phyloP scores from a whole-genome alignment of 2,329 filamentous ascomycete genomes.

The Trichophyton mentagrophytes region DNA sequence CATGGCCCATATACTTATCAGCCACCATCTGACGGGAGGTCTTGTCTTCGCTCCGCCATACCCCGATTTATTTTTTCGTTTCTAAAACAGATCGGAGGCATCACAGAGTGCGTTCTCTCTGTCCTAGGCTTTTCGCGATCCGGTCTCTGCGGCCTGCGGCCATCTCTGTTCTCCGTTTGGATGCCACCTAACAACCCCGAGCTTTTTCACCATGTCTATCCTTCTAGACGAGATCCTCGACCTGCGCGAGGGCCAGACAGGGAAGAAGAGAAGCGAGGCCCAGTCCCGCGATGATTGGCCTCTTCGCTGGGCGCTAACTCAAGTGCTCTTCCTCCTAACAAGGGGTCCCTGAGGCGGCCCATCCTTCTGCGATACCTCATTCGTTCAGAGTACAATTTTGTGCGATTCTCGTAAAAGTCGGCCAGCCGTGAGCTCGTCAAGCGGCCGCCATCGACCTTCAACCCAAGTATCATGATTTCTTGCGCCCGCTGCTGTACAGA shows the following conservation, averaged over 20 bases:
- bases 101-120: no score
- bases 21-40: conserved; percentile 1
- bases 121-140: no score
- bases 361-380: neutral
- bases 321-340: neutral
- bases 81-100: neutral
- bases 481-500: no score
- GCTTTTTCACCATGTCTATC: neutral
- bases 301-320: neutral
- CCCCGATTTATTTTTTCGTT: neutral
- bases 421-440: no score
- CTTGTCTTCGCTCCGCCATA: neutral
- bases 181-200: no score
- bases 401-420: neutral
- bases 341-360: neutral
- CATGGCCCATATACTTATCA: neutral
- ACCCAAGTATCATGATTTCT: no score
- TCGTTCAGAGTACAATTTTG: neutral
- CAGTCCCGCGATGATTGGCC: neutral
- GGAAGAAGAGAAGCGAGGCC: neutral
- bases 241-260: neutral
- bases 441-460: no score
- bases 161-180: no score
- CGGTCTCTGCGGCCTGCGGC: no score
- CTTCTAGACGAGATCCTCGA: neutral